A percentile compares a stretch with the other conserved stretches of the same genome.
Conservation (phyloP, 179 eudicot species). For the Vitellaria paradoxa region DNA sequence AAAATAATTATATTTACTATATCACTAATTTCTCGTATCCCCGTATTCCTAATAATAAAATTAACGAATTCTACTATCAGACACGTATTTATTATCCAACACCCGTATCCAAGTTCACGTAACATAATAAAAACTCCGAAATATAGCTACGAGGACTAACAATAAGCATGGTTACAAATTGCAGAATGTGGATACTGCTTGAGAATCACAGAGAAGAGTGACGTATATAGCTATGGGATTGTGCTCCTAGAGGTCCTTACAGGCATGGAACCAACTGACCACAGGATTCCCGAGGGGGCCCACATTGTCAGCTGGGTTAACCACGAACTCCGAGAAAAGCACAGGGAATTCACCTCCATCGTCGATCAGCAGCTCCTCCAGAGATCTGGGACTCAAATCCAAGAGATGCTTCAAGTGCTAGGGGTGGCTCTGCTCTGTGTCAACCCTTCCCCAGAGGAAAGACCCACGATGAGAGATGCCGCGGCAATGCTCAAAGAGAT, state of each 20-base stretch:
- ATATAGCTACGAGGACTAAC: neutral
- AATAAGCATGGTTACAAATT: neutral
- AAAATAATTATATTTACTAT: too few species aligned
- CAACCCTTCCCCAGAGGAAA: slow-evolving; percentile 49
- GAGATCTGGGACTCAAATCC: slow-evolving; percentile 48
- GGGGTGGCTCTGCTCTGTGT: slow-evolving; percentile 69
- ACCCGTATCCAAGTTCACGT: neutral
- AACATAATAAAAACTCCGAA: too few species aligned
- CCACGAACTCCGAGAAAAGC: slow-evolving; percentile 20
- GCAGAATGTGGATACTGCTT: slow-evolving; percentile 66
- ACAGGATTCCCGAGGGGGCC: slow-evolving; percentile 53
- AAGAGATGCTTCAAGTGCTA: slow-evolving; percentile 63
- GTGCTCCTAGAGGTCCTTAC: slow-evolving; percentile 68
- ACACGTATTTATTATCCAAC: neutral
- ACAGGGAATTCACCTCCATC: slow-evolving; percentile 27
- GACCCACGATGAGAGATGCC: slow-evolving; percentile 76
- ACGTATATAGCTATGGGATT: slow-evolving; percentile 72
- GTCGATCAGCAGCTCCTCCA: slow-evolving; percentile 44
- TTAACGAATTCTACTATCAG: neutral
- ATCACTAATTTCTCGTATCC: too few species aligned
- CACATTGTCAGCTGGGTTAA: slow-evolving; percentile 65
- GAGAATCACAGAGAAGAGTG: slow-evolving; percentile 75
- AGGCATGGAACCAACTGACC: slow-evolving; percentile 67
- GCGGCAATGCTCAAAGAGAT: slow-evolving; percentile 67
- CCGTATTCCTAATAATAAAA: too few species aligned